Evolutionary conservation across 139 green algal species (phyloP), one percentile per base, ranked within the genome.

Genomic region (Chlamydomonas sp.): DNA sequence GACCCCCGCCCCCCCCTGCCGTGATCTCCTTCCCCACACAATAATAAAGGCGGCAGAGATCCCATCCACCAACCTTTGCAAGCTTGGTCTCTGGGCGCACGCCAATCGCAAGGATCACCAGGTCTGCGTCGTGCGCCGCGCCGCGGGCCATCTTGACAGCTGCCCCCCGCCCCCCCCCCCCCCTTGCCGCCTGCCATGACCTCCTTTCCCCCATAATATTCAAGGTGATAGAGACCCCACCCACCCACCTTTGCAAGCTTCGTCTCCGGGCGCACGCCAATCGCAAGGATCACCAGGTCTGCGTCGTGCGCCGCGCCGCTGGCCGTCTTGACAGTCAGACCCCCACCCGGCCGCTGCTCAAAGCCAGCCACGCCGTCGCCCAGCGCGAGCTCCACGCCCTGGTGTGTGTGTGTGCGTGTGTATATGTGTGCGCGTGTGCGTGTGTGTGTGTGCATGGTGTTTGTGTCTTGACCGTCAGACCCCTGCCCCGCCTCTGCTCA

Each of bases 251-350:
- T 79, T 26, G 80, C 80, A 26, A 86, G 65, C 1, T 20, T 30
- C 3, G 62, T 71, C 34, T 86, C 75, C 5, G 80, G 79, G 24
- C 54, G 67, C 62, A 85, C 79, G 13, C 75, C 75, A 64, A 81
- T 77, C 29, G 82, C 78, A 61, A 87, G 70, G 39, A 87, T 71
- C 29, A 78, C 73, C 61, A 87, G n/a, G 58, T 87, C 78, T 0
- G 72, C 73, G 2, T 29, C 29, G 29, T 79, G 47, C 20, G 16
- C 3, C 43, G 69, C 67, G 43, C 81, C 81, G 8, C 33, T 48
- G 35, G 59, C n/a, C 2, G 78, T 87, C n/a, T 57, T 62, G 2
- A 87, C 81, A 36, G 62, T 5, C 47, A 87, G 59, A 4, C 69
- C 73, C 3, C 26, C 36, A 28, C 77, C 74, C 2, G 35, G 67